Base-by-base conservation (phyloP, 1,139 yeast species). In the Candida freyschussii region DNA sequence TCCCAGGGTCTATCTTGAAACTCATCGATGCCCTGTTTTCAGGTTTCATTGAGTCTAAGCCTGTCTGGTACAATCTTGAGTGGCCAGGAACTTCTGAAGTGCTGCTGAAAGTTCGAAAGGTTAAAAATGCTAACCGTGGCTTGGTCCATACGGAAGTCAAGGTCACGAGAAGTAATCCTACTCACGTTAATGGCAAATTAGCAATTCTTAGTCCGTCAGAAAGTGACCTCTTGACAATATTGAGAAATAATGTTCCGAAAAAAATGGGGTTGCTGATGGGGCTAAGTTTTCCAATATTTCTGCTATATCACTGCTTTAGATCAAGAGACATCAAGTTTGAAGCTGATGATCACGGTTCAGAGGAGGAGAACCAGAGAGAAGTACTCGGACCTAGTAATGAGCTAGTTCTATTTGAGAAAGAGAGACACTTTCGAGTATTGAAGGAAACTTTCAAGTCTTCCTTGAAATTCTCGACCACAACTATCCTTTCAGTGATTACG, bases 21-120 rank as follows among this genome's bases (percentile, higher is more conserved):
- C 4, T 38, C 1, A 22, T 37, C 9, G 33, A 28, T 8, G 34
- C 23, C 17, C 17, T 43, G 12, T 34, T 37, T 15, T 17, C 25
- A 2, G 49, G 38, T 5, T 17, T 45, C 2, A 23, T 44, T 14
- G 46, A 45, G 15, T 13, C 17, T 0, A 43, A 35, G 22, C 48
- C 50, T 5, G n/a, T 9, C 6, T 30, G 34, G 25, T 42, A 39
- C 17, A 13, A 25, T 9, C 26, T 17, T n/a, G 32, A 39, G 3
- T 44, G 48, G 48, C 40, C 46, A 7, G 24, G 30, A 6, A 23
- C 39, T 4, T 14, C 31, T 10, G 37, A 39, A 6, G 22, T 28
- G 4, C 24, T 40, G n/a, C 11, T 27, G 8, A 29, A 17, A 8
- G 28, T 45, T n/a, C 34, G 26, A 11, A 21, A 27, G 13, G 21